phyloP scores from a whole-genome alignment of 176 grass and related monocot species.

The Melocanna baccifera region DNA sequence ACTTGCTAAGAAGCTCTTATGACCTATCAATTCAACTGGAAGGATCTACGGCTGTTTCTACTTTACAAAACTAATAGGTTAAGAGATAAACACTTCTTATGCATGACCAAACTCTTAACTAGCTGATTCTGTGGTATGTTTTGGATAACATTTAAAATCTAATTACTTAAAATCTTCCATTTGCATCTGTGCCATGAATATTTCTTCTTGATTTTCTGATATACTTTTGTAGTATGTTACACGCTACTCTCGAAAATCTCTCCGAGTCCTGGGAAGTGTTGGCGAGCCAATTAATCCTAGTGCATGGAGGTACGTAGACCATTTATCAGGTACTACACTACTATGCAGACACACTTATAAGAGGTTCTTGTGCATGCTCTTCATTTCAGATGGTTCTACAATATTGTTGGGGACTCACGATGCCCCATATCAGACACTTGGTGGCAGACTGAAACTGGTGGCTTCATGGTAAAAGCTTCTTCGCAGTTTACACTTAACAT shows the following conservation, averaged over 20 bases:
- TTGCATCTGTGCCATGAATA: not conserved
- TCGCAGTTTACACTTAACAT: not conserved
- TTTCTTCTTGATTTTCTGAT: slow-evolving; percentile 33
- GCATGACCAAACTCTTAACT: not conserved
- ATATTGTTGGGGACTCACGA: slow-evolving; percentile 78
- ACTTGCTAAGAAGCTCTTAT: slow-evolving; percentile 14
- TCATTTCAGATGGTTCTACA: slow-evolving; percentile 82
- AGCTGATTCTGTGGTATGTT: not conserved
- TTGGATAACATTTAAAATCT: slow-evolving; percentile 7
- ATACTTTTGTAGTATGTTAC: slow-evolving; percentile 75
- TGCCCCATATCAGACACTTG: slow-evolving; percentile 96
- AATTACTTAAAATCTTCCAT: not conserved
- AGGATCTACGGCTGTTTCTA: not conserved
- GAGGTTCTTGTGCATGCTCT: slow-evolving; percentile 20
- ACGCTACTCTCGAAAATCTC: slow-evolving; percentile 75
- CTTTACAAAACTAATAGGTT: slow-evolving; percentile 4
- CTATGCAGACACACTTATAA: slow-evolving; percentile 35
- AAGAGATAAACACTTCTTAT: not conserved
- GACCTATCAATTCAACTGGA: not conserved
- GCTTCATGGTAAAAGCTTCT: slow-evolving; percentile 71
- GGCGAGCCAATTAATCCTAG: slow-evolving; percentile 98
- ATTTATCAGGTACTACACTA: slow-evolving; percentile 6
- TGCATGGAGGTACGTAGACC: slow-evolving; percentile 76
- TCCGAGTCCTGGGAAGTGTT: slow-evolving; percentile 86
- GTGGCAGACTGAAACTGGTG: slow-evolving; percentile 99